phyloP scores from a whole-genome alignment of 2,329 filamentous ascomycete genomes.

The Clonostachys rhizophaga region DNA sequence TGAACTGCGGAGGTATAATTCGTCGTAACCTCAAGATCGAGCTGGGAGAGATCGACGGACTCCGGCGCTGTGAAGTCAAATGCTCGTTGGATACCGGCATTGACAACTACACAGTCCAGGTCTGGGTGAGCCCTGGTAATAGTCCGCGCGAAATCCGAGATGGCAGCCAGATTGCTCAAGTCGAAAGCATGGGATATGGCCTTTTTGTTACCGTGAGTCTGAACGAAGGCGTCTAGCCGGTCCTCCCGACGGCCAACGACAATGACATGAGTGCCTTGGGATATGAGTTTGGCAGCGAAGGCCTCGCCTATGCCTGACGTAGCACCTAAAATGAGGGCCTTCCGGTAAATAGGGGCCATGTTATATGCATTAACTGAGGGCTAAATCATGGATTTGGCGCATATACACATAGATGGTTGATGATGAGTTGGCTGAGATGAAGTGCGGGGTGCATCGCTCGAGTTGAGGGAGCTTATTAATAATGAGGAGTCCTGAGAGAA shows the following conservation, averaged over 20 bases:
- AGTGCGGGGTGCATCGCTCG: too few species aligned
- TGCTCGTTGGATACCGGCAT: slow-evolving; percentile 47
- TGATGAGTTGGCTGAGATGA: too few species aligned
- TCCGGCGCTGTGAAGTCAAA: slow-evolving; percentile 20
- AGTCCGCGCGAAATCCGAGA: slow-evolving; percentile 9
- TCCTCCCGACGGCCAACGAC: slow-evolving; percentile 41
- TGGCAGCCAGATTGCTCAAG: slow-evolving; percentile 33
- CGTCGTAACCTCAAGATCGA: slow-evolving; percentile 15
- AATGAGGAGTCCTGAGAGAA: too few species aligned
- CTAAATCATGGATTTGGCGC: not conserved
- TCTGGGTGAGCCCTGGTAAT: slow-evolving; percentile 9
- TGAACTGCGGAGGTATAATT: slow-evolving; percentile 18
- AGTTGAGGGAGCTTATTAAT: too few species aligned
- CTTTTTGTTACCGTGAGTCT: slow-evolving; percentile 28
- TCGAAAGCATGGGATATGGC: slow-evolving; percentile 34
- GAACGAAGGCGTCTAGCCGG: slow-evolving; percentile 40
- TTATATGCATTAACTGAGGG: not conserved
- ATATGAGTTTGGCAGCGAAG: slow-evolving; percentile 30
- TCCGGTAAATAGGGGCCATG: slow-evolving; percentile 17
- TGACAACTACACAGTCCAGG: slow-evolving; percentile 46
- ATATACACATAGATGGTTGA: too few species aligned
- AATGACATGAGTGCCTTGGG: slow-evolving; percentile 35
- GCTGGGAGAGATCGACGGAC: slow-evolving; percentile 16
- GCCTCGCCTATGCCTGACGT: slow-evolving; percentile 18
- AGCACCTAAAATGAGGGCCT: slow-evolving; percentile 34